Evolutionary conservation across 2,329 filamentous ascomycete genomes (phyloP).

Genomic region (Byssothecium circinans): DNA sequence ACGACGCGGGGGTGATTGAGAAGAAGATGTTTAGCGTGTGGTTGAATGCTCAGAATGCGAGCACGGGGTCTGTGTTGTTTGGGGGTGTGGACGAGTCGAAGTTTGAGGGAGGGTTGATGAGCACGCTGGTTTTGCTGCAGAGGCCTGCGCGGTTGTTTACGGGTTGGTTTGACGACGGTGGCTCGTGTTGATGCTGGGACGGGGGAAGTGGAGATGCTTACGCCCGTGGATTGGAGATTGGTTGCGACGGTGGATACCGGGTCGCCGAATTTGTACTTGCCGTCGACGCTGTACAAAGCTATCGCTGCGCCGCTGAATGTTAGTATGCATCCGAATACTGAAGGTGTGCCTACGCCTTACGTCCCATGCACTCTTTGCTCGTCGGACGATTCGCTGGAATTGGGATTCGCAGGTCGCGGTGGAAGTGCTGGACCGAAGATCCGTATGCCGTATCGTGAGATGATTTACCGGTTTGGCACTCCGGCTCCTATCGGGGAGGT

Average conservation of each 20-base stretch:
- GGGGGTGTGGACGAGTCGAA: slow-evolving; percentile 8
- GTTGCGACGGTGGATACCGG: slow-evolving; percentile 13
- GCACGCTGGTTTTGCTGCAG: background rate
- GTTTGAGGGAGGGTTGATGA: slow-evolving; percentile 4
- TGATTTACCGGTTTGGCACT: slow-evolving; percentile 15
- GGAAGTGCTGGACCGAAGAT: slow-evolving; percentile 5
- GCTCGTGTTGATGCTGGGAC: background rate
- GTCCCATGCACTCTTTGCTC: slow-evolving; percentile 14
- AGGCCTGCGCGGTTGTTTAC: slow-evolving; percentile 3
- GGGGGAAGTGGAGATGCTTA: slow-evolving; percentile 1
- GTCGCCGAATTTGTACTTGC: slow-evolving; percentile 20
- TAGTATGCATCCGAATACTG: slow-evolving; percentile 3
- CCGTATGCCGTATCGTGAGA: slow-evolving; percentile 12
- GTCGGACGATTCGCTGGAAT: background rate
- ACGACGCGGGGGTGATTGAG: background rate
- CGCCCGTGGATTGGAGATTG: background rate
- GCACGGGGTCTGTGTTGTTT: slow-evolving; percentile 8
- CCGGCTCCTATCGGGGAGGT: slow-evolving; percentile 13
- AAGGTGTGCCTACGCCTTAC: slow-evolving; percentile 11
- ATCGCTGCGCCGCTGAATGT: slow-evolving; percentile 11
- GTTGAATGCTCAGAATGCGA: slow-evolving; percentile 7
- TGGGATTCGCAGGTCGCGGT: background rate
- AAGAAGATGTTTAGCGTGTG: slow-evolving; percentile 10
- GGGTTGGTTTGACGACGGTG: slow-evolving; percentile 5
- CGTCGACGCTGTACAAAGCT: slow-evolving; percentile 9